phyloP scores from a whole-genome alignment of 495 filamentous ascomycete species.

The Penicillium soppii region DNA sequence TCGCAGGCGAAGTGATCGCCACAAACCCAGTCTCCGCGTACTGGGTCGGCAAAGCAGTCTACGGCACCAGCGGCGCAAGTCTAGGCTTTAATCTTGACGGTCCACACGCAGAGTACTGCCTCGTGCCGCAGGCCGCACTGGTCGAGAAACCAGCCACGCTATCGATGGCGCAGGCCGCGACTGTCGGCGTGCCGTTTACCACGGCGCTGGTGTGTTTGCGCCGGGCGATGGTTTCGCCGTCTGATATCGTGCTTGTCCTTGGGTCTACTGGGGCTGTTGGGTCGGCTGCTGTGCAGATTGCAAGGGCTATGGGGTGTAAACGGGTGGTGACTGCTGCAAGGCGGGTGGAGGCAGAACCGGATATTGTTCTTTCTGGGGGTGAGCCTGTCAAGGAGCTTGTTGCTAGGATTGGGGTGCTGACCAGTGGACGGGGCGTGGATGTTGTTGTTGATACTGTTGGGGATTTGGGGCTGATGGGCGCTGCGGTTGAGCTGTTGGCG shows the following conservation, averaged over 20 bases:
- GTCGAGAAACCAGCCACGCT: constrained; percentile 14
- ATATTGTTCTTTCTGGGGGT: constrained; percentile 6
- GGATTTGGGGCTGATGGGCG: constrained; percentile 16
- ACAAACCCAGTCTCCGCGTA: not conserved
- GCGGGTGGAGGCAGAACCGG: constrained; percentile 1
- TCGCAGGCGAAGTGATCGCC: constrained; percentile 15
- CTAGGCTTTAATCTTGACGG: constrained; percentile 18
- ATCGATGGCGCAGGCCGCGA: constrained; percentile 17
- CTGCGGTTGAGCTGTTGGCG: constrained; percentile 11
- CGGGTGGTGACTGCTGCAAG: constrained; percentile 17
- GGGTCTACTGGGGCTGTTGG: constrained; percentile 22
- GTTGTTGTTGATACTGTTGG: constrained; percentile 22
- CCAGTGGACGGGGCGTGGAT: constrained; percentile 16
- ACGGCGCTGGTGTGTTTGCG: constrained; percentile 17
- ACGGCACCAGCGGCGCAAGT: constrained; percentile 17
- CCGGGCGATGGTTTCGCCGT: constrained; percentile 1
- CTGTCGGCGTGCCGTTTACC: constrained; percentile 20
- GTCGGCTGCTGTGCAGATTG: constrained; percentile 17
- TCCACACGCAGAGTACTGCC: constrained; percentile 17
- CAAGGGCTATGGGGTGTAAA: constrained; percentile 16
- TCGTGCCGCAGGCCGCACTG: constrained; percentile 11
- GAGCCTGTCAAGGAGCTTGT: not conserved
- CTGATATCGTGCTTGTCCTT: constrained; percentile 17
- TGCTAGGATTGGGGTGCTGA: not conserved
- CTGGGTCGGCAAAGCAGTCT: constrained; percentile 23